A percentile compares a stretch with the other conserved stretches of the same genome.
Conservation (phyloP, 2,329 filamentous ascomycete species). For the Fusarium kyushuense region DNA sequence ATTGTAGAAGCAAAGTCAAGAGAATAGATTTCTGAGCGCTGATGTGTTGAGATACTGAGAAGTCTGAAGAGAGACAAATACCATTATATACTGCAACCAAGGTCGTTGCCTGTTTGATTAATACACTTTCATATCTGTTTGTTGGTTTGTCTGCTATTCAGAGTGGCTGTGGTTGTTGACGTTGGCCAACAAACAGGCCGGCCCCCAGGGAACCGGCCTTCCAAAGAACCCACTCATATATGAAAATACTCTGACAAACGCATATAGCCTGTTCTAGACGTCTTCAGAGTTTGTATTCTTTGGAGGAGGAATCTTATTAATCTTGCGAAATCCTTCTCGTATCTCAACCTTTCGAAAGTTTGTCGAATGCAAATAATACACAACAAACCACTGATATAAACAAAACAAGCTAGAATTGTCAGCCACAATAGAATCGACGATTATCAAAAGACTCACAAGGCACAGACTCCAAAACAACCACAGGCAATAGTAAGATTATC, state of each 20-base stretch:
- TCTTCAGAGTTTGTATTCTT: background rate
- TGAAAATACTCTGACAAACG: background rate
- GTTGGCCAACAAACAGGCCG: background rate
- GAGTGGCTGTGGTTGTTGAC: background rate
- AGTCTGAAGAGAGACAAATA: background rate
- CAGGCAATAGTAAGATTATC: constrained; percentile 32
- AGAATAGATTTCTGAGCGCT: background rate
- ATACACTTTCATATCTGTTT: background rate
- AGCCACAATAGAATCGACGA: background rate
- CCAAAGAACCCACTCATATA: background rate
- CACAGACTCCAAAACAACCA: constrained; percentile 32
- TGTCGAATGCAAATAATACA: constrained; percentile 19
- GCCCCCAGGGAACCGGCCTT: background rate
- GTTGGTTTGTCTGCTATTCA: background rate
- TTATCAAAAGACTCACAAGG: constrained; percentile 18
- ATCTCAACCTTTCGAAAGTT: constrained; percentile 26
- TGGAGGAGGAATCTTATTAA: constrained; percentile 13
- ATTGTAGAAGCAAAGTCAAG: background rate
- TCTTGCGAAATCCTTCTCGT: constrained; percentile 25
- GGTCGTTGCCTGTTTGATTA: background rate
- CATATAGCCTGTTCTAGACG: background rate
- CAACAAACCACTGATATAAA: constrained; percentile 27
- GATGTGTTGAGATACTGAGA: background rate
- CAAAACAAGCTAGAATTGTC: constrained; percentile 14
- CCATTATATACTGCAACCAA: background rate